These are phyloP conservation scores for Hyphopichia wangnamkhiaoensis DNA, from an alignment of 1,139 yeast species.

Conservation along the genomic window DNA sequence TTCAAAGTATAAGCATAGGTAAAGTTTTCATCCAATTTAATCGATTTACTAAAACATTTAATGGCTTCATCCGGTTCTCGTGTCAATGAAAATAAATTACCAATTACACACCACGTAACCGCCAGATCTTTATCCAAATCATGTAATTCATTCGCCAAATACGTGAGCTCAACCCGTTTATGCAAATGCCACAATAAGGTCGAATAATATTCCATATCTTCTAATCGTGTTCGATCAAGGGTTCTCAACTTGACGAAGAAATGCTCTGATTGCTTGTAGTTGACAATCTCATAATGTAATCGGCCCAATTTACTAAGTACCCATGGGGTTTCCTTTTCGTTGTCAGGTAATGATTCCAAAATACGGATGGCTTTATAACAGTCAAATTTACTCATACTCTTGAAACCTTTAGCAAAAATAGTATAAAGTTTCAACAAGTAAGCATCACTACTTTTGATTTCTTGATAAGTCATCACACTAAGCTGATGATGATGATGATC, in stretches of 20 bases:
- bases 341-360: slow-evolving; percentile 61
- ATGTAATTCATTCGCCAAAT: slow-evolving; percentile 77
- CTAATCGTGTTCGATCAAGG: slow-evolving; percentile 75
- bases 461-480: slow-evolving; percentile 22
- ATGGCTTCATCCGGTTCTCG: slow-evolving; percentile 91
- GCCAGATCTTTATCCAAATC: slow-evolving; percentile 67
- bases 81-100: slow-evolving; percentile 81
- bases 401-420: slow-evolving; percentile 64
- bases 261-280: slow-evolving; percentile 73
- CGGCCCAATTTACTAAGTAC: slow-evolving; percentile 79
- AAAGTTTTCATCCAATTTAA: slow-evolving; percentile 66
- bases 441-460: slow-evolving; percentile 42
- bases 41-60: slow-evolving; percentile 81
- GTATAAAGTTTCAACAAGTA: slow-evolving; percentile 55
- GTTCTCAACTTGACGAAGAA: slow-evolving; percentile 64
- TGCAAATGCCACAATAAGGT: slow-evolving; percentile 93
- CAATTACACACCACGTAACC: slow-evolving; percentile 90
- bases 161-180: slow-evolving; percentile 77
- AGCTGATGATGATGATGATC: slow-evolving; percentile 4
- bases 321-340: slow-evolving; percentile 80
- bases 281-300: slow-evolving; percentile 82
- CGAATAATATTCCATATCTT: slow-evolving; percentile 90
- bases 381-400: slow-evolving; percentile 68
- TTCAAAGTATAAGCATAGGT: slow-evolving; percentile 90
- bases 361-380: slow-evolving; percentile 78